Conservation (phyloP, 345 rosid species). For the Erodium maritimum region DNA sequence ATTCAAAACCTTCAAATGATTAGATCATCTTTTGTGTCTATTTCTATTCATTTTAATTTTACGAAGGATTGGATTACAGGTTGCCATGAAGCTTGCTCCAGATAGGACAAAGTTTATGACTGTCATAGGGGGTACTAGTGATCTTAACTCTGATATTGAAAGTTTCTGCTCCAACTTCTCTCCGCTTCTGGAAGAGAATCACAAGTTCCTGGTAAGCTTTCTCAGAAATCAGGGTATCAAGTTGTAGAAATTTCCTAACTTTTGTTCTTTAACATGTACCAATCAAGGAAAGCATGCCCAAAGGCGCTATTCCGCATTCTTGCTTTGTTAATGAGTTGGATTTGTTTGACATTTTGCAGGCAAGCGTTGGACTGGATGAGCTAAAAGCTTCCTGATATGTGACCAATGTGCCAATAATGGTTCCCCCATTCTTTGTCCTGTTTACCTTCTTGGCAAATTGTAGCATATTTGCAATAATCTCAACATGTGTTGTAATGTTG, state of each 20-base stretch:
- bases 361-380: not conserved
- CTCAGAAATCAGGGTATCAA: not conserved
- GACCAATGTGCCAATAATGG: too few relatives aligned
- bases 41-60: not conserved
- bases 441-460: not conserved
- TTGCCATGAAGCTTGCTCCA: constrained; percentile 94
- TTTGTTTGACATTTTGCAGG: not conserved
- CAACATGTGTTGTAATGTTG: not conserved
- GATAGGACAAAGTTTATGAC: constrained; percentile 95
- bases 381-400: not conserved
- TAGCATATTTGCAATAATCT: not conserved
- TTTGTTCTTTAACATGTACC: too few relatives aligned
- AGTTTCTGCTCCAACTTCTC: constrained; percentile 62
- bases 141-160: constrained; percentile 70
- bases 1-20: too few relatives aligned
- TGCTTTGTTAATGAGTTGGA: too few relatives aligned
- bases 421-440: not conserved
- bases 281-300: too few relatives aligned
- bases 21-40: too few relatives aligned
- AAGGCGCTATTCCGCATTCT: not conserved
- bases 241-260: not conserved
- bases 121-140: constrained; percentile 69
- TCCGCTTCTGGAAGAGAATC: constrained; percentile 73
- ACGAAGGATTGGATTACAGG: constrained; percentile 25
- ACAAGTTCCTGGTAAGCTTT: constrained; percentile 76